Percentiles rank a stretch among this genome's conserved stretches.
phyloP scores from a whole-genome alignment of 2,329 filamentous ascomycete species.

The Colletotrichum horii region DNA sequence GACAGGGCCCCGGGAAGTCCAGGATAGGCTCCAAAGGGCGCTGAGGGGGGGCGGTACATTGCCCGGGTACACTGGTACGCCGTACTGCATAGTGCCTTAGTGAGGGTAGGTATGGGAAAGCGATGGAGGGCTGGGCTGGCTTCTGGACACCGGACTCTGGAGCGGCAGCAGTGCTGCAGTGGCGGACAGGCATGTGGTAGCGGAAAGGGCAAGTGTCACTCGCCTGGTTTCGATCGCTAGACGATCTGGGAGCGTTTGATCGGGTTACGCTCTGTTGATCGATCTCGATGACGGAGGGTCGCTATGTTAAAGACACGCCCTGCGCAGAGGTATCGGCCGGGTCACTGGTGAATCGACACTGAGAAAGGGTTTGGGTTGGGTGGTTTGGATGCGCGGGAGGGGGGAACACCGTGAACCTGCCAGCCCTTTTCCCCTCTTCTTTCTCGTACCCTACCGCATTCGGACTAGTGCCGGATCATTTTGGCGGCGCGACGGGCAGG shows the following conservation, averaged over 20 bases:
- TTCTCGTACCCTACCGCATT: not conserved
- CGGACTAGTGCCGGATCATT: not conserved
- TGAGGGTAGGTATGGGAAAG: not conserved
- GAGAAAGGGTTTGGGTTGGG: not conserved
- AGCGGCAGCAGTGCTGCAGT: not conserved
- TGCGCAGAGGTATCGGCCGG: not conserved
- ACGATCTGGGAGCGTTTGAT: conserved; percentile 23
- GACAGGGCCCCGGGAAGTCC: not conserved
- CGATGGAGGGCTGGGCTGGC: not conserved
- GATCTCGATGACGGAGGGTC: conserved; percentile 25
- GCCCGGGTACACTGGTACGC: not conserved
- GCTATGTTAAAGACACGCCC: not conserved
- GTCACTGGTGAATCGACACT: not conserved
- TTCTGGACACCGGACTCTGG: not conserved
- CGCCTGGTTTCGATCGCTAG: conserved; percentile 23
- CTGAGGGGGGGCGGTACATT: not conserved
- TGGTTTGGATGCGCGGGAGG: not conserved
- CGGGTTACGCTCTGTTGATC: conserved; percentile 25
- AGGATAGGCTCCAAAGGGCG: not conserved
- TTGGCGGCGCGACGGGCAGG: not conserved
- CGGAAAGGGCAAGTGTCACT: conserved; percentile 20
- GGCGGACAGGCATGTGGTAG: conserved; percentile 7
- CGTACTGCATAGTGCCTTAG: no score
- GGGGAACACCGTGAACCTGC: not conserved
- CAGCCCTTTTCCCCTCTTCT: not conserved